Evolutionary conservation across 345 rosid species (phyloP).

Genomic region (Gossypium raimondii): DNA sequence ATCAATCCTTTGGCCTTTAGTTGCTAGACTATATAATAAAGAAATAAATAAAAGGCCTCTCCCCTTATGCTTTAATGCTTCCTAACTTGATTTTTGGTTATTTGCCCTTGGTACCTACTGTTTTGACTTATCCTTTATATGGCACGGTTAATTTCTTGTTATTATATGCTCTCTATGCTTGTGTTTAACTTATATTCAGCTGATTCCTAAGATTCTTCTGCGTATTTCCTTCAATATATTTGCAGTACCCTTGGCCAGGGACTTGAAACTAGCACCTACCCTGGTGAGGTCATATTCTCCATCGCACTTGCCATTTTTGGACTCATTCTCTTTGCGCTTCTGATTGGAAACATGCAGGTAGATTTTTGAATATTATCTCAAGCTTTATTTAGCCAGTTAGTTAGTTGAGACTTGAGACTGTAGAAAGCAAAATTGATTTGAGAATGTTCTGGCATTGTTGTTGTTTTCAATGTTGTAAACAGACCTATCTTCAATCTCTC

Average conservation of each 20-base stretch:
- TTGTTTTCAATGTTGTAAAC: conserved; percentile 25
- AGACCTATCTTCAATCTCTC: conserved; percentile 97
- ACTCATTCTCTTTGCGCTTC: conserved; percentile 90
- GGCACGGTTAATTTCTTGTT: background rate
- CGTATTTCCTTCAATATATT: conserved; percentile 18
- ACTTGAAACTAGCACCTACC: conserved; percentile 83
- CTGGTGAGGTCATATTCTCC: conserved; percentile 81
- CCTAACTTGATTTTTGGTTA: background rate
- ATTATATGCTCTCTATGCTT: background rate
- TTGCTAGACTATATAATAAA: background rate
- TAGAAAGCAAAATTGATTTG: background rate
- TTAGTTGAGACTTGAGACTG: conserved; percentile 12
- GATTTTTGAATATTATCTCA: conserved; percentile 3
- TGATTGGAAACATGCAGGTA: conserved; percentile 99
- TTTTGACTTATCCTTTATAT: background rate
- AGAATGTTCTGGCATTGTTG: conserved; percentile 4
- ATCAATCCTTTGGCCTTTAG: background rate
- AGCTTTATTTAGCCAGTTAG: background rate
- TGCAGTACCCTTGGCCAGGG: conserved; percentile 97
- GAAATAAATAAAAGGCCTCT: background rate
- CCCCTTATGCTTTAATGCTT: background rate
- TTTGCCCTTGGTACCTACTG: background rate
- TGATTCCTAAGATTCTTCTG: background rate
- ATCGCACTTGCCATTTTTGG: conserved; percentile 81
- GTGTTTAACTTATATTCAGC: background rate